Evolutionary conservation across 225 moss, liverwort and hornwort genomes (phyloP).

Genomic region (Sphagnum tenellum): DNA sequence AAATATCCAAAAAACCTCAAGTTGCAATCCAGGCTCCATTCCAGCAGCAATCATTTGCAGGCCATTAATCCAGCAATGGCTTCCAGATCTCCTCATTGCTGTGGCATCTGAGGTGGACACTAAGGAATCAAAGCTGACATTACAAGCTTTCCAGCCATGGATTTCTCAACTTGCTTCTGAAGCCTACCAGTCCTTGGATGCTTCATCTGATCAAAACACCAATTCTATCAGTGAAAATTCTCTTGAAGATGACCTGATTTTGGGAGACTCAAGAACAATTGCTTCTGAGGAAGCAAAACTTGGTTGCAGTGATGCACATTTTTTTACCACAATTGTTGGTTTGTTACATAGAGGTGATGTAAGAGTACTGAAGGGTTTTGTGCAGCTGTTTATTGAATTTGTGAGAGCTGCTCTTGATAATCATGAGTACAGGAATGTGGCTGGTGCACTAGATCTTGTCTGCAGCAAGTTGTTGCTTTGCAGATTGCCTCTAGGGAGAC

Average conservation of each 20-base stretch:
- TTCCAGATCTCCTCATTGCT: constrained; percentile 24
- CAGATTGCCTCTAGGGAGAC: constrained; percentile 6
- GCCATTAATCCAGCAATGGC: constrained; percentile 9
- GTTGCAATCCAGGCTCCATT: background rate
- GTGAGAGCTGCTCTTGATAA: constrained; percentile 4
- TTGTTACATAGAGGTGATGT: constrained; percentile 9
- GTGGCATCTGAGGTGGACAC: background rate
- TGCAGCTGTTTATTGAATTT: constrained; percentile 9
- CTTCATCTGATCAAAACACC: background rate
- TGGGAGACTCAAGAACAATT: too few relatives aligned
- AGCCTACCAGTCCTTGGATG: constrained; percentile 11
- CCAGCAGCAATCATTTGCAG: background rate
- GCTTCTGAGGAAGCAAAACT: background rate
- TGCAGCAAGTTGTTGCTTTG: constrained; percentile 9
- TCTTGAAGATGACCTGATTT: background rate
- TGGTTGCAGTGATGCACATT: background rate
- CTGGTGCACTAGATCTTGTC: constrained; percentile 15
- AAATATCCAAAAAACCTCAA: background rate
- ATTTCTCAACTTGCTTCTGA: constrained; percentile 10
- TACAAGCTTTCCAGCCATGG: constrained; percentile 11
- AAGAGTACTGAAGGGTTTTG: constrained; percentile 10
- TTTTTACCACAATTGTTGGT: constrained; percentile 6
- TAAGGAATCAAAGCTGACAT: background rate
- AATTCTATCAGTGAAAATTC: background rate
- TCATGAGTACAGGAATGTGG: constrained; percentile 1